These are phyloP conservation scores for Periconia digitata DNA, from an alignment of 2,329 filamentous ascomycete species.

Conservation along the genomic window DNA sequence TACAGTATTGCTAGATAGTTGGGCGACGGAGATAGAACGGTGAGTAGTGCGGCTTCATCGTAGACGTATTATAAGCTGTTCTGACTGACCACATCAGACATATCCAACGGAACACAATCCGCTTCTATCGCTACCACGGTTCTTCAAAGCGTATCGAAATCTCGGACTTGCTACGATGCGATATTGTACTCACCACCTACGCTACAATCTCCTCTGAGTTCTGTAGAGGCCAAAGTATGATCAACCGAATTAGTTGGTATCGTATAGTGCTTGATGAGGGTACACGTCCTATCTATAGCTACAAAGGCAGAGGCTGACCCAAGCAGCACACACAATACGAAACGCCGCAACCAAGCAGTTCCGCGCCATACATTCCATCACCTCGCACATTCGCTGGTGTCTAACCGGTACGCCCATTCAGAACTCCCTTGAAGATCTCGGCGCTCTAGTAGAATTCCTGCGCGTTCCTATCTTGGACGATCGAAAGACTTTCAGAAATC, in stretches of 20 bases:
- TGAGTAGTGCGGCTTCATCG: slow-evolving; percentile 11
- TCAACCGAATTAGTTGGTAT: slow-evolving; percentile 48
- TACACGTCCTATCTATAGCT: slow-evolving; percentile 9
- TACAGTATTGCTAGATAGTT: slow-evolving; percentile 9
- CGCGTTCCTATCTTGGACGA: slow-evolving; percentile 4
- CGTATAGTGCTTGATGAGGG: slow-evolving; percentile 55
- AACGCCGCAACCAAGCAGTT: slow-evolving; percentile 48
- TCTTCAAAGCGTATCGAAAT: neutral
- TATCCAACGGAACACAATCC: neutral
- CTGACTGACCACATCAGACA: slow-evolving; percentile 4
- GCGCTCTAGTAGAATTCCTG: slow-evolving; percentile 8
- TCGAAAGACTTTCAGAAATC: neutral
- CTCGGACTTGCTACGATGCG: neutral
- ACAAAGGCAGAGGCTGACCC: neutral
- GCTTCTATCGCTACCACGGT: slow-evolving; percentile 6
- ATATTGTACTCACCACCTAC: slow-evolving; percentile 46
- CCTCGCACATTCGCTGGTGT: slow-evolving; percentile 52
- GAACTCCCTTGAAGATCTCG: slow-evolving; percentile 13
- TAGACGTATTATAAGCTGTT: neutral
- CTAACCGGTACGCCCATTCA: slow-evolving; percentile 49
- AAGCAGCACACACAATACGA: slow-evolving; percentile 51
- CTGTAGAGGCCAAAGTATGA: slow-evolving; percentile 2
- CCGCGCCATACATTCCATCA: slow-evolving; percentile 42
- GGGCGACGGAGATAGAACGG: slow-evolving; percentile 14
- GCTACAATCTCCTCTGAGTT: slow-evolving; percentile 47